Evolutionary conservation across 2,329 filamentous ascomycete genomes (phyloP).

Genomic region (Pseudogymnoascus sp.): DNA sequence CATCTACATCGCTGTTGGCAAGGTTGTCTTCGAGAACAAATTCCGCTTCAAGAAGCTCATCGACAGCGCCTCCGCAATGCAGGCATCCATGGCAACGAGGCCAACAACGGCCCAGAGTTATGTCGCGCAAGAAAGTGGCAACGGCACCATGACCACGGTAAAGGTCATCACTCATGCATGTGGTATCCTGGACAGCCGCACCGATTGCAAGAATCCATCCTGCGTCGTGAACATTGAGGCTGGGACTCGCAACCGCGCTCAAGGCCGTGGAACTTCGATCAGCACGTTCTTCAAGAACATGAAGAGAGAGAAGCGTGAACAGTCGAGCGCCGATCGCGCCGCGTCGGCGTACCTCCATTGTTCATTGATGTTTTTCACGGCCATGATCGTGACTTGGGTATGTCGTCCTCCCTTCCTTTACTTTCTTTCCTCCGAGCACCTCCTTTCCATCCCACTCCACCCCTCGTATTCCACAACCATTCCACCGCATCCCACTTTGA

Average conservation of each 20-base stretch:
- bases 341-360: constrained; percentile 64
- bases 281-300: neutral
- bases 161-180: constrained; percentile 32
- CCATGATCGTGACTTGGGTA: constrained; percentile 60
- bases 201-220: constrained; percentile 34
- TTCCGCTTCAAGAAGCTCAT: constrained; percentile 47
- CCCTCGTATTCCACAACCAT: constrained; percentile 23
- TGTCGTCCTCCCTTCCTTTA: constrained; percentile 61
- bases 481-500: neutral
- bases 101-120: no score
- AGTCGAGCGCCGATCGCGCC: constrained; percentile 43
- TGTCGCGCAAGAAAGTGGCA: no score
- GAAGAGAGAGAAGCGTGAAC: neutral
- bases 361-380: constrained; percentile 62
- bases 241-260: no score
- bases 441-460: constrained; percentile 41
- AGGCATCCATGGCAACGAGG: neutral
- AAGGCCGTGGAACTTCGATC: neutral
- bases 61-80: neutral
- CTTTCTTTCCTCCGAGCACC: constrained; percentile 57
- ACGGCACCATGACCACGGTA: constrained; percentile 31
- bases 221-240: constrained; percentile 13
- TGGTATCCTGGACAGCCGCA: constrained; percentile 16
- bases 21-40: constrained; percentile 59
- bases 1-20: constrained; percentile 57